Evolutionary conservation across 2,329 filamentous ascomycete genomes (phyloP), one percentile per base, ranked within the genome.

Genomic region (Aspergillus ochraceus): DNA sequence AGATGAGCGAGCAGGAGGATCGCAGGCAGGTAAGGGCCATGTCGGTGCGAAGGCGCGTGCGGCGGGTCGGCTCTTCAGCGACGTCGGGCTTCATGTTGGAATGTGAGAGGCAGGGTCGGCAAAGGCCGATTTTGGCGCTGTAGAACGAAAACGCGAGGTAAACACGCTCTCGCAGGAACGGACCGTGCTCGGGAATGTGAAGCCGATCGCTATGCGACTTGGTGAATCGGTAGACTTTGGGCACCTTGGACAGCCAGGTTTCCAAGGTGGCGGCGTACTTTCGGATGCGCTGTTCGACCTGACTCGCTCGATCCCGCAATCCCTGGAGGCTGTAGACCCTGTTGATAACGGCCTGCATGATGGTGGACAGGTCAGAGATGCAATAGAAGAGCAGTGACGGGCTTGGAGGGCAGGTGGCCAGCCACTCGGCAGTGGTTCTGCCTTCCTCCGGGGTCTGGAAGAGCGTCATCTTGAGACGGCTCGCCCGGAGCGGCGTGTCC

Each of bases 81-180:
- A 66, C 65, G 49, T 42, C 6, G 20, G 52, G 3, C 52, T 36
- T 24, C n/a, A 52, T 36, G n/a, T 73, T 70, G n/a, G 69, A 55
- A 20, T 73, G 70, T 22, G 74, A 75, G 32, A 79, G 73, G 59
- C 76, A 80, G 2, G 78, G 78, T 30, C 78, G 74, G 60, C 72
- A 75, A 46, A 80, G 71, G 9, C 71, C 74, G 49, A 78, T 75
- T 6, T 74, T 71, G 19, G 75, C 68, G 42, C 77, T 76, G 59
- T 77, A 78, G 63, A 75, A 80, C 62, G 69, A 68, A 61, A 80
- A 72, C 4, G 76, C 78, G 10, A 80, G 67, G 59, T 66, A 68
- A 57, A 75, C 65, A 4, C 75, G 70, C 55, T 74, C 69, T 26
- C 75, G 71, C 10, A 69, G 51, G 49, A 60, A 65, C 0, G 62